Base-by-base conservation (phyloP, 192 early-diverging fungal genomes). In the Spizellomyces sp. region DNA sequence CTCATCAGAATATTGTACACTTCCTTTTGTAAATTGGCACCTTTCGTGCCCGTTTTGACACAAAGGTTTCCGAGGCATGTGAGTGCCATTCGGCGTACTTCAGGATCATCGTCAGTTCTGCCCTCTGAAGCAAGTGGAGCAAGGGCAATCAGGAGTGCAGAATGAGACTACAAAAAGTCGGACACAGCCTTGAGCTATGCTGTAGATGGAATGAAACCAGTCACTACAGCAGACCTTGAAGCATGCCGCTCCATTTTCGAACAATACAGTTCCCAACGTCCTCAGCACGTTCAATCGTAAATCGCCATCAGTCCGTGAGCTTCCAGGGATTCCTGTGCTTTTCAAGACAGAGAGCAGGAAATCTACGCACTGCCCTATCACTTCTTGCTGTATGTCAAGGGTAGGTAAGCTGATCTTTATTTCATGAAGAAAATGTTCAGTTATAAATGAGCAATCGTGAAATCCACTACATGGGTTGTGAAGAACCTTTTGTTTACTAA, bases 61-160 rank as follows among this genome's bases (percentile, higher is more conserved):
- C 86, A 87, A 17, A 86, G 41, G 62, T 90, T 91, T 19, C 86
- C 88, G n/a, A 92, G 59, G 67, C 89, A 89, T 62, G 83, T 86
- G 64, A 92, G 75, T 1, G 90, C 86, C 86, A 90, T 62, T 42
- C 74, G 74, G 19, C 61, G 60, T 8, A 43, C 67, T 14, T 69
- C 74, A 9, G 48, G 9, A 17, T 8, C 12, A 7, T 22, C n/a
- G 9, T 62, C 36, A 5, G 43, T 15, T 3, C 19, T 10, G 19
- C 7, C 44, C 10, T 5, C 9, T 41, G 8, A 43, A 12, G 52
- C 62, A 5, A 72, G 47, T 9, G 62, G 70, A 45, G 45, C 8
- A 12, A 72, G 63, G 9, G 45, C 19, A 9, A 1, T 12, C 6
- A 71, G 59, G 15, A 71, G 45, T 9, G 22, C 7, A 21, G 59